Evolutionary conservation across 257 asterid genomes (phyloP), one percentile per base, ranked within the genome.

Genomic region (Jacaranda copaia): DNA sequence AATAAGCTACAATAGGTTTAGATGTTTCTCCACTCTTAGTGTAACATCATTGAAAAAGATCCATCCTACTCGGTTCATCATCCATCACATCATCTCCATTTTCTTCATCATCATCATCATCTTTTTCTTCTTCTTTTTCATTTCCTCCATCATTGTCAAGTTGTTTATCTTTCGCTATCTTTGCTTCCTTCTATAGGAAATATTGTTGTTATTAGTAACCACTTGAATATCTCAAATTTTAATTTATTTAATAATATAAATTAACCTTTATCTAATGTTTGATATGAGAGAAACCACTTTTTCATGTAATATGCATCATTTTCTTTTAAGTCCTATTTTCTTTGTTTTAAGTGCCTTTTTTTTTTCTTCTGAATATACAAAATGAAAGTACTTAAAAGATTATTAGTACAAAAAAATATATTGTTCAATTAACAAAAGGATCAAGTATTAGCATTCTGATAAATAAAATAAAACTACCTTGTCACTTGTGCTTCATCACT

Each of bases 271-370:
- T 15, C 14, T 13, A 3, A 3, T 72, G 56, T 16, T 3, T 39
- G 35, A 72, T 4, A 19, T 72, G 68, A 57, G 77, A 61, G 60
- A 72, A 72, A 10, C 68, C 57, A 39, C 8, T 58, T 46, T 72
- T 72, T 13, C 77, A 43, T 14, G 58, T 72, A 16, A 58, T 16
- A 11, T 59, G 65, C 2, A 11, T 16, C 70, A 39, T 63, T 10
- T 5, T 63, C 49, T 63, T 14, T 13, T 36, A 38, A 39, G 77
- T 1, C 40, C 68, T 58, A 6, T 18, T 57, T 42, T 9, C 25
- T 16, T 42, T n/a, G 13, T 56, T 72, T 45, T 56, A n/a, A 19
- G 16, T 20, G 11, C 57, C 42, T 56, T 1, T 56, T 18, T 15
- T 56, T 11, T 56, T 1, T 56, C 6, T 15, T 56, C 6, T n/a